Evolutionary conservation across 345 rosid genomes (phyloP), one percentile per base, ranked within the genome.

Genomic region (Carallia pectinifolia): DNA sequence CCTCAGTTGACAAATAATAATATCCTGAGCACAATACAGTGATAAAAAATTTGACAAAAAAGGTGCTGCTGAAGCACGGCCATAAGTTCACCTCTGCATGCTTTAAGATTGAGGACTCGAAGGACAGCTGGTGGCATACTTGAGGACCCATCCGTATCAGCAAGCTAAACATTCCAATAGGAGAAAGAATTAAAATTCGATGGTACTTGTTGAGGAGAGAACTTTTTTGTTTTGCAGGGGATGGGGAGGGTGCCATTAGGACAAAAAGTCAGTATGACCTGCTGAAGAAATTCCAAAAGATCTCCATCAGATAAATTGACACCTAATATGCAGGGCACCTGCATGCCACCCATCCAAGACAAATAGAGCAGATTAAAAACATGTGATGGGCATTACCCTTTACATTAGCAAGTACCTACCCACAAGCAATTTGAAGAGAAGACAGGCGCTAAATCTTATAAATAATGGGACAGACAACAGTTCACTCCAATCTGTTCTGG

Each of bases 251-350:
- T 56, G 60, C 4, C 31, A 13, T 56, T 10, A 30, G 34, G 34
- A 29, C 59, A 58, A 37, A 66, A 61, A 64, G 58, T 62, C 44
- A 12, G 55, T 27, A 50, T 74, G 74, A 89, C 96, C 92, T 88
- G 96, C 80, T 88, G 89, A 76, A 93, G 90, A 82, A 85, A 88
- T 81, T 94, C 93, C 65, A 87, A 44, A 7, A 90, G 89, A 82
- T 94, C 97, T 69, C 70, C 81, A 64, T 86, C 92, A 48, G 91
- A 87, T 73, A 91, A 82, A 78, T 81, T 84, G 70, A 90, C 93
- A 59, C 93, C 97, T 67, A 94, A 77, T 84, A 91, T 82, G 83
- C 95, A 86, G 30, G 97, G 98, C 36, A 94, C 96, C 98, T 91
- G 79, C 75, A 81, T 27, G 68, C 52, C 68, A 74, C 68, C 64